These are phyloP conservation scores for Talaromyces islandicus DNA, from an alignment of 2,329 filamentous ascomycete genomes.

Conservation along the genomic window DNA sequence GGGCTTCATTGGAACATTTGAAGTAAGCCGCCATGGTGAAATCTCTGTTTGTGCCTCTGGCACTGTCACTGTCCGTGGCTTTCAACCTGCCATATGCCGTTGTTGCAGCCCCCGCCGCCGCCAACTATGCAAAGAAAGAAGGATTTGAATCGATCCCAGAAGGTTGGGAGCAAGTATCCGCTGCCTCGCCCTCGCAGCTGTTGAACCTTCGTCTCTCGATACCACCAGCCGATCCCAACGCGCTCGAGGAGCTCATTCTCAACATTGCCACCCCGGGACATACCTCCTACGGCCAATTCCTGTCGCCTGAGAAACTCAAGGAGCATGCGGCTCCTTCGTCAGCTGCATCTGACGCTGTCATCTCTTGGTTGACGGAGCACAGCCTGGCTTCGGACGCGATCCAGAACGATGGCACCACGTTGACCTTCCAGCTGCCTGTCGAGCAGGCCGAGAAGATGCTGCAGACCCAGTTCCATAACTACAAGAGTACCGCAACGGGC, in stretches of 20 bases:
- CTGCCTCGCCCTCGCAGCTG: not conserved
- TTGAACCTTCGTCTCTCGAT: not conserved
- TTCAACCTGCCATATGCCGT: not conserved
- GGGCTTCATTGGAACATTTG: not conserved
- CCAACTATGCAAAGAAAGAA: not conserved
- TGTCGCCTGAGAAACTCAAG: conserved; percentile 54
- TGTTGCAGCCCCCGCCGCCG: not conserved
- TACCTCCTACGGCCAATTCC: conserved; percentile 54
- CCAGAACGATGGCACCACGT: conserved; percentile 52
- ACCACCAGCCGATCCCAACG: conserved; percentile 26
- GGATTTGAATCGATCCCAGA: not conserved
- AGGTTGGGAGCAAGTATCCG: not conserved
- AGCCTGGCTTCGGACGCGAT: conserved; percentile 42
- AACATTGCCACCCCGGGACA: conserved; percentile 58
- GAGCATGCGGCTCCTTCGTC: conserved; percentile 48
- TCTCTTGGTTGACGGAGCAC: conserved; percentile 50
- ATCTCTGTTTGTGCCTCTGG: not conserved
- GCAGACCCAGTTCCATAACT: conserved; percentile 53
- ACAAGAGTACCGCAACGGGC: conserved; percentile 40
- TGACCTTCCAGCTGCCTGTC: conserved; percentile 45
- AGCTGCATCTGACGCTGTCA: conserved; percentile 44
- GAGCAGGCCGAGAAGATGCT: conserved; percentile 50
- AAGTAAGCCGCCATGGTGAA: not conserved
- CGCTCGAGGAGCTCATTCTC: conserved; percentile 52
- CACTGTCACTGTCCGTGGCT: not conserved